Evolutionary conservation across 805 yeast species (phyloP), one percentile per base, ranked within the genome.

Genomic region (Candida pseudofarinosa): DNA sequence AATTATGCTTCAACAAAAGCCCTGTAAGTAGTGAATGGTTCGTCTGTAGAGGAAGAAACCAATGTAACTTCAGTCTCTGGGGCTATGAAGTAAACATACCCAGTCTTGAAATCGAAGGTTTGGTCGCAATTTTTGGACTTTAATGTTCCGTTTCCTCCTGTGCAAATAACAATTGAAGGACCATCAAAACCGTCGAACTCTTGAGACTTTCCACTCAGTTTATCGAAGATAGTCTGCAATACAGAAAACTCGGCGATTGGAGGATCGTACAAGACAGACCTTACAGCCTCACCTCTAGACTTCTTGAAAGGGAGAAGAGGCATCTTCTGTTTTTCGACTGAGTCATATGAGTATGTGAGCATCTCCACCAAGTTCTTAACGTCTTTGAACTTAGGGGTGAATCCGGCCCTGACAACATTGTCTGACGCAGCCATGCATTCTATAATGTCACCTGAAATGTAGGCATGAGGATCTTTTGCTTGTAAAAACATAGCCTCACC

Each of bases 361-460:
- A 88, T 88, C 41, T 77, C 80, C 35, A 93, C 97, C 59, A 93
- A 79, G 56, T 85, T 88, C 45, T 81, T 67, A 47, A 93, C 98
- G 65, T 93, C 99, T 69, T 91, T 93, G 73, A 91, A 93, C 66
- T 93, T 93, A 48, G 99, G 99, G n/a, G 99, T 93, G 74, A 93
- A 93, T 12, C 99, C 99, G 3, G 97, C 96, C 65, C 99, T 81
- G 39, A 93, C 97, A 44, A 93, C 99, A 58, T 93, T 93, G 65
- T 93, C 99, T 33, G 95, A 84, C 6, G 99, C 97, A 35, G 99
- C 99, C 99, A 93, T 93, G 73, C 99, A 93, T 73, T 93, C 99
- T 59, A 93, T 90, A 53, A 93, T 93, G 65, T 93, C 98, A 52
- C 99, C 99, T 42, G 84, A 77, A 48, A 93, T 91, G 67, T 93